Percentiles rank a stretch among this genome's conserved stretches.
Conservation (phyloP, 192 early-diverging fungal genomes). For the Spizellomyces sp. region DNA sequence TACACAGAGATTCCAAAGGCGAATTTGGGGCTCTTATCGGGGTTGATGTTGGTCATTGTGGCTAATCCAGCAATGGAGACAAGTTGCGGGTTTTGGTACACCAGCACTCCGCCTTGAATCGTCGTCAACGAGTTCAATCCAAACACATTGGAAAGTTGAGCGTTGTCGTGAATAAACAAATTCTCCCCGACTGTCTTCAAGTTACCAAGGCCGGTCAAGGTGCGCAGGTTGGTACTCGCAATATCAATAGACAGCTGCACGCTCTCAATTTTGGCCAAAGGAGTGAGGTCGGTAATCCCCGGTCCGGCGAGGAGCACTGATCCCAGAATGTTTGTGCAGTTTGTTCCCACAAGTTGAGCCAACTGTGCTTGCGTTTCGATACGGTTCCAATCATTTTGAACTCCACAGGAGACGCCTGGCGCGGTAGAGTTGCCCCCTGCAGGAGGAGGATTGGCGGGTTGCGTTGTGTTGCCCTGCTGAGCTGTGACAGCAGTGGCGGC, state of each 20-base stretch:
- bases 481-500: neutral
- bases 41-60: constrained; percentile 14
- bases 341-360: neutral
- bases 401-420: neutral
- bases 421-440: neutral
- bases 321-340: constrained; percentile 23
- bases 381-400: neutral
- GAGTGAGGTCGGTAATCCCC: constrained; percentile 12
- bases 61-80: constrained; percentile 17
- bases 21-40: constrained; percentile 2
- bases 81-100: constrained; percentile 26
- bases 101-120: constrained; percentile 19
- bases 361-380: neutral
- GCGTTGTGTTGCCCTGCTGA: neutral
- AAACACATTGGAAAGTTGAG: constrained; percentile 13
- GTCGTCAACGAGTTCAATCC: constrained; percentile 7
- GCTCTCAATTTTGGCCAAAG: neutral
- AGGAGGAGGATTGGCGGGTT: neutral
- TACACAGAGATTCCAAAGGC: constrained; percentile 21
- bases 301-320: constrained; percentile 10
- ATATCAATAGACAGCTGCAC: constrained; percentile 25
- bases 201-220: constrained; percentile 11
- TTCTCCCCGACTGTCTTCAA: constrained; percentile 23
- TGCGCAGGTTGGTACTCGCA: neutral
- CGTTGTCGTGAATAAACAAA: constrained; percentile 26